Conservation (phyloP, 2,329 filamentous ascomycete species). For the Thelonectria olida region DNA sequence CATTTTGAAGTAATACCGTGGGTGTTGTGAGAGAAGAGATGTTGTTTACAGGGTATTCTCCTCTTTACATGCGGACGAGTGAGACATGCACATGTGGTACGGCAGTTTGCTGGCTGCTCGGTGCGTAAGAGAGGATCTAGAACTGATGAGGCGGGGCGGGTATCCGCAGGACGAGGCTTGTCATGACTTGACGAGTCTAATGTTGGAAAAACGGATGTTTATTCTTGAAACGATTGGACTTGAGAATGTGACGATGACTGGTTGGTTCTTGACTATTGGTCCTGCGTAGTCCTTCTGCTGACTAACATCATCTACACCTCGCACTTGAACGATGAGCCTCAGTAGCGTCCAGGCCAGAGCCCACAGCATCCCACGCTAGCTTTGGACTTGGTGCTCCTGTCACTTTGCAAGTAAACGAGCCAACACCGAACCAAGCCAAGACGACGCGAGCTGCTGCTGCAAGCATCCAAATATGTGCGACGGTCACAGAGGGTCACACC, state of each 20-base stretch:
- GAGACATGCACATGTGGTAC: neutral
- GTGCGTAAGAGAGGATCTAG: neutral
- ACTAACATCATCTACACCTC: too few species aligned
- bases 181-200: neutral
- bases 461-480: neutral
- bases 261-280: too few species aligned
- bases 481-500: too few species aligned
- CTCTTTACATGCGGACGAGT: neutral
- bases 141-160: neutral
- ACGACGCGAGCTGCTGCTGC: neutral
- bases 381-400: neutral
- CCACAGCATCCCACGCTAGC: neutral
- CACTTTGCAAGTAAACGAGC: too few species aligned
- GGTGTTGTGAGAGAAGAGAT: neutral
- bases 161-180: neutral
- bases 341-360: too few species aligned
- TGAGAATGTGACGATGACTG: too few species aligned
- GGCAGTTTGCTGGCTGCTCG: neutral
- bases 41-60: neutral
- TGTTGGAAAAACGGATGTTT: neutral
- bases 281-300: too few species aligned
- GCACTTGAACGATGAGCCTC: too few species aligned
- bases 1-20: constrained; percentile 8
- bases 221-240: neutral
- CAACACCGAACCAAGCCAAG: too few species aligned